These are phyloP conservation scores for Isabelozyma gotoi DNA, from an alignment of 805 yeast species.

Conservation along the genomic window DNA sequence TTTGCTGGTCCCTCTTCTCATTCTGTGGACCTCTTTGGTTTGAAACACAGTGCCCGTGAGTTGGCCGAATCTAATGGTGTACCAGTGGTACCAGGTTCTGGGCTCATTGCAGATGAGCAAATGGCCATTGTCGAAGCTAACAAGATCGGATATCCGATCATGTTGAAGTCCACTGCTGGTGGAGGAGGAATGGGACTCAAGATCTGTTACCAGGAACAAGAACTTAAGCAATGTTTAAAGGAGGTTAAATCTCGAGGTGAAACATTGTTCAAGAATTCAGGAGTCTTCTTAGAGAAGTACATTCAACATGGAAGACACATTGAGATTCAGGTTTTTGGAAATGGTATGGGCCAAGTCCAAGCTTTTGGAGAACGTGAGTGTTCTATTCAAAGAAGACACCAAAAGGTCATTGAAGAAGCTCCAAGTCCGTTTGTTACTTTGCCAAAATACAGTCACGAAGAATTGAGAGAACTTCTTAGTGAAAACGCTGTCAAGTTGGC, in stretches of 20 bases:
- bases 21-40: constrained; percentile 22
- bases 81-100: constrained; percentile 25
- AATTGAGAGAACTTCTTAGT: constrained; percentile 14
- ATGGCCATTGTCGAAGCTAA: constrained; percentile 12
- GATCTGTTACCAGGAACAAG: constrained; percentile 12
- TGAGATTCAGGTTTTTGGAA: constrained; percentile 26
- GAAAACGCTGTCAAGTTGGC: constrained; percentile 18
- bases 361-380: constrained; percentile 27
- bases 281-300: constrained; percentile 22
- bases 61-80: constrained; percentile 18
- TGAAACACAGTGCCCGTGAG: constrained; percentile 22
- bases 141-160: constrained; percentile 22
- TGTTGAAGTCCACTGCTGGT: constrained; percentile 26
- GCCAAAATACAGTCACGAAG: constrained; percentile 5
- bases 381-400: constrained; percentile 29
- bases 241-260: constrained; percentile 23
- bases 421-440: constrained; percentile 16
- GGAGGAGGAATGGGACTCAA: constrained; percentile 30
- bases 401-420: constrained; percentile 26
- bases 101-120: constrained; percentile 8
- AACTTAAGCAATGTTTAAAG: constrained; percentile 10
- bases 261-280: constrained; percentile 17
- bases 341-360: constrained; percentile 22
- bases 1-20: constrained; percentile 24
- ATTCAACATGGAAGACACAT: constrained; percentile 22